phyloP scores from a whole-genome alignment of 305 asterid genomes.

The Fraxinus floribunda region DNA sequence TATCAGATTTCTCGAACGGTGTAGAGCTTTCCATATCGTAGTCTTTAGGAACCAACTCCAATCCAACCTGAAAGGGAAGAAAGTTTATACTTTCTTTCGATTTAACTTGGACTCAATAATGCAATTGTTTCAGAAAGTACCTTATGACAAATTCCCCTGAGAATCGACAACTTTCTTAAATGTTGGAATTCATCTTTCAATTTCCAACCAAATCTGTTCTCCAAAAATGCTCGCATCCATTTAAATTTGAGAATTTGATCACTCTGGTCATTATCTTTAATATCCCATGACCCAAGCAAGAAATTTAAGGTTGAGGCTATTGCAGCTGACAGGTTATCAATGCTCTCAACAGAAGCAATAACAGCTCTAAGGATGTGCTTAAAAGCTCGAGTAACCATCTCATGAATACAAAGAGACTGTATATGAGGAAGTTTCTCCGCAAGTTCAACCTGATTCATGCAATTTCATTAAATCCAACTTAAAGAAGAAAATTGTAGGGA shows the following conservation, averaged over 20 bases:
- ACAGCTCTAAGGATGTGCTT: conserved; percentile 97
- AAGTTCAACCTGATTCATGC: conserved; percentile 80
- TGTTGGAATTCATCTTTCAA: conserved; percentile 73
- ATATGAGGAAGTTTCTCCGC: conserved; percentile 98
- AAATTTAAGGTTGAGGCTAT: conserved; percentile 80
- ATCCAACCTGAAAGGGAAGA: conserved; percentile 66
- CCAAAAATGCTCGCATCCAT: conserved; percentile 70
- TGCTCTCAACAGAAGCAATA: conserved; percentile 72
- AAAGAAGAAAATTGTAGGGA: conserved; percentile 19
- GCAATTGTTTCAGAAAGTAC: conserved; percentile 39
- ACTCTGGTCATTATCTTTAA: conserved; percentile 38
- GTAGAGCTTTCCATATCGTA: conserved; percentile 79
- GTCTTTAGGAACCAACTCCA: conserved; percentile 89
- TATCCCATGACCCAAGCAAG: conserved; percentile 69
- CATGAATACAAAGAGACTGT: conserved; percentile 96
- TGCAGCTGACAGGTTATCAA: conserved; percentile 62
- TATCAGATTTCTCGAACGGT: conserved; percentile 74
- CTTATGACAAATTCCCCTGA: conserved; percentile 97
- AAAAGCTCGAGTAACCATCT: conserved; percentile 97
- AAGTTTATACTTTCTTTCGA: conserved; percentile 25
- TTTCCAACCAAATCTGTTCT: conserved; percentile 76
- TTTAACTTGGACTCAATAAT: conserved; percentile 14
- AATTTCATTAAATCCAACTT: conserved; percentile 28
- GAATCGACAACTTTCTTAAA: conserved; percentile 80
- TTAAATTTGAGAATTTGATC: conserved; percentile 59